A percentile compares a stretch with the other conserved stretches of the same genome.
Evolutionary conservation across 148 eudicot genomes (phyloP).

Genomic region (Diospyros kaki): DNA sequence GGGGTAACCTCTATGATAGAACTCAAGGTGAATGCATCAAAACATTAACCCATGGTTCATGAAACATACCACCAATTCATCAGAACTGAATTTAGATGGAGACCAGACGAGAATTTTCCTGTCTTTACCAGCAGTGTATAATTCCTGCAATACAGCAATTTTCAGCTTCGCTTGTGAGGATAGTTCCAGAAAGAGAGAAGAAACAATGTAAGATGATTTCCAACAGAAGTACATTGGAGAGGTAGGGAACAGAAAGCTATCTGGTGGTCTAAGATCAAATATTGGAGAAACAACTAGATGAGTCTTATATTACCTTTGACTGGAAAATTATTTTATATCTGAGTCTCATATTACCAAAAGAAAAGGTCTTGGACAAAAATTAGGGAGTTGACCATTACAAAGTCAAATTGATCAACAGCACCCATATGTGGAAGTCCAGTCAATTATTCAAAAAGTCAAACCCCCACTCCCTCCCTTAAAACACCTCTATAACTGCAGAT

Average conservation of each 20-base stretch:
- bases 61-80: slow-evolving; percentile 51
- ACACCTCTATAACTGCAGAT: too few species aligned
- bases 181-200: neutral
- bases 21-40: neutral
- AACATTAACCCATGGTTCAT: neutral
- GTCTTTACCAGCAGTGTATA: slow-evolving; percentile 87
- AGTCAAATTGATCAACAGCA: neutral
- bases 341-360: neutral
- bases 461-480: too few species aligned
- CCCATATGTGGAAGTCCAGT: neutral
- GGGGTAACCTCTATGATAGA: neutral
- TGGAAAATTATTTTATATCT: too few species aligned
- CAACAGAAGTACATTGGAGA: neutral
- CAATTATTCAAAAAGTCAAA: neutral
- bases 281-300: neutral
- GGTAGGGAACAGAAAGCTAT: neutral
- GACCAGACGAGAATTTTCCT: slow-evolving; percentile 94
- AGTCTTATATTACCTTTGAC: too few species aligned
- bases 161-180: neutral
- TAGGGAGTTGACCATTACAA: neutral
- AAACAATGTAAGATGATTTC: neutral
- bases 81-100: slow-evolving; percentile 48
- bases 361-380: neutral
- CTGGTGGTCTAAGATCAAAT: neutral
- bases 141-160: slow-evolving; percentile 48